phyloP scores from a whole-genome alignment of 2,329 filamentous ascomycete genomes.

The Seiridium unicorne region DNA sequence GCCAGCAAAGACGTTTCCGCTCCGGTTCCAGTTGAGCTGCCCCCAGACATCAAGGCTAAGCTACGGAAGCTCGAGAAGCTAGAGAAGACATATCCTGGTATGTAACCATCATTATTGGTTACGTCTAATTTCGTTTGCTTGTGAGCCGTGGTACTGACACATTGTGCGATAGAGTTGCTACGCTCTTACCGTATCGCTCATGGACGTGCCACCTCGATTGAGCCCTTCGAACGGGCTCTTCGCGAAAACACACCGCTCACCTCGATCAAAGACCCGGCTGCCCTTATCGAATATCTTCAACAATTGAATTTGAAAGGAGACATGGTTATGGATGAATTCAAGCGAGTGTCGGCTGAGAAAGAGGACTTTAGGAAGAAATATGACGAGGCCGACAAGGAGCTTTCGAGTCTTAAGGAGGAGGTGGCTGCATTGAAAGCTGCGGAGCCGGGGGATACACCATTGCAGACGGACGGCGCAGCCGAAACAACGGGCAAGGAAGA shows the following conservation, averaged over 20 bases:
- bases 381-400: conserved; percentile 64
- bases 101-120: neutral
- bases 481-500: conserved; percentile 31
- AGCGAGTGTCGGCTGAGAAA: conserved; percentile 78
- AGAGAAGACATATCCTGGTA: conserved; percentile 83
- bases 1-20: neutral
- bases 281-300: conserved; percentile 85
- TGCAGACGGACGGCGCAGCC: conserved; percentile 19
- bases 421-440: conserved; percentile 46
- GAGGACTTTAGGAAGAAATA: conserved; percentile 77
- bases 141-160: conserved; percentile 8
- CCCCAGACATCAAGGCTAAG: conserved; percentile 72
- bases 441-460: conserved; percentile 18
- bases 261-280: conserved; percentile 80
- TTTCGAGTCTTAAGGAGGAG: conserved; percentile 63
- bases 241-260: conserved; percentile 91
- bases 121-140: neutral
- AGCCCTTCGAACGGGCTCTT: conserved; percentile 87
- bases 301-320: conserved; percentile 83
- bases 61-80: conserved; percentile 87
- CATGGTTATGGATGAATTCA: conserved; percentile 93
- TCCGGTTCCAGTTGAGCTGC: conserved; percentile 50
- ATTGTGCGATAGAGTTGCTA: conserved; percentile 64
- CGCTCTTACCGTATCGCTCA: conserved; percentile 92
- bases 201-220: conserved; percentile 79